Base-by-base conservation (phyloP, 148 eudicot species). In the Agrostemma githago region DNA sequence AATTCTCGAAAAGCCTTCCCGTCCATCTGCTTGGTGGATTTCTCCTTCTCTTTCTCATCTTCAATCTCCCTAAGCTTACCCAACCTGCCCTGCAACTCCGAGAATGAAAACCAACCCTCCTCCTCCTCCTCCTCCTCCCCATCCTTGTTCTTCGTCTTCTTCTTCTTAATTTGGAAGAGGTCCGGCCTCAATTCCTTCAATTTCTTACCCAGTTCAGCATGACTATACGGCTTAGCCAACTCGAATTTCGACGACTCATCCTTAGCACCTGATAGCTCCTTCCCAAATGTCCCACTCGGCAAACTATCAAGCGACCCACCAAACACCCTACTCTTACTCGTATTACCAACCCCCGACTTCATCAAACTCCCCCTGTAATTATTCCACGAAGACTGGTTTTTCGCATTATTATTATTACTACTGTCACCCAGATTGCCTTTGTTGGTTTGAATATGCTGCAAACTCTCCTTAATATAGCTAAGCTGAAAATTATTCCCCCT, bases 61-160 rank as follows among this genome's bases (percentile, higher is more conserved):
- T 89, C 94, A 17, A 60, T 48, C 77, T 81, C 87, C 77, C 83
- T 86, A 83, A 92, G 65, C 77, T 75, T 86, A 15, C 39, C 62
- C 74, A 92, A 68, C 83, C 94, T 89, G 77, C 86, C 85, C 46
- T 80, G 85, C 76, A 92, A 77, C 78, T 89, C 97, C 38, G 72
- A 68, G 11, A 92, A 69, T 6, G 93, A 86, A 79, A 89, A 92
- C 89, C 83, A 78, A 10, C 79, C 54, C 44, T 57, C 78, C 9
- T 42, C 78, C 20, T 59, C 58, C 9, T 54, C 68, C 48, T 57
- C 48, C 62, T 48, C 70, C 74, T 71, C 70, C 46, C n/a, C n/a
- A n/a, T n/a, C n/a, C n/a, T 51, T 76, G 12, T 62, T 51, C 39
- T 40, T 66, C 19, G 68, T n/a, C n/a, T n/a, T n/a, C n/a, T n/a